phyloP scores from a whole-genome alignment of 2,329 filamentous ascomycete genomes.

The Arthrobotrys megalospora region DNA sequence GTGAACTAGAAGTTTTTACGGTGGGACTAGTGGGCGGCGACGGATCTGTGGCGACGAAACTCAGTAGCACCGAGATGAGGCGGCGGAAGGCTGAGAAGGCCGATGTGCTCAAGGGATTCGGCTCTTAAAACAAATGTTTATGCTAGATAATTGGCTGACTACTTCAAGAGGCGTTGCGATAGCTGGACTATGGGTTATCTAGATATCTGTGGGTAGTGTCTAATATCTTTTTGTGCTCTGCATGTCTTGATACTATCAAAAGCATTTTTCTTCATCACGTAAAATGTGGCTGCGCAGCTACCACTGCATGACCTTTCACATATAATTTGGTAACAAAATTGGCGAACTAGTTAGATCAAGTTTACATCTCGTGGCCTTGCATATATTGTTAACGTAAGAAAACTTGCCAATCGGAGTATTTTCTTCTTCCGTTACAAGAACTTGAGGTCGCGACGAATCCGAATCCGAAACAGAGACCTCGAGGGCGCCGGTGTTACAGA shows the following conservation, averaged over 20 bases:
- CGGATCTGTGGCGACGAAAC: slow-evolving; percentile 68
- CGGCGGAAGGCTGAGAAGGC: slow-evolving; percentile 49
- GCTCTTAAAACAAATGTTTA: slow-evolving; percentile 18
- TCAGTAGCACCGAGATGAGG: slow-evolving; percentile 65
- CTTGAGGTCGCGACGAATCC: neutral
- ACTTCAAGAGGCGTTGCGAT: neutral
- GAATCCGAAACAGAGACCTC: slow-evolving; percentile 3
- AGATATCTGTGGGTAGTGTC: neutral
- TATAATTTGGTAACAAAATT: neutral
- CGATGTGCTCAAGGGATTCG: slow-evolving; percentile 50
- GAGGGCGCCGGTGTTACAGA: slow-evolving; percentile 6
- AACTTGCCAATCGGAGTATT: slow-evolving; percentile 4
- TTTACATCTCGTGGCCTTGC: neutral
- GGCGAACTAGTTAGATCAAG: neutral
- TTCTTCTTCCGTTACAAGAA: neutral
- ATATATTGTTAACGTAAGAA: neutral
- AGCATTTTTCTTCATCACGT: neutral
- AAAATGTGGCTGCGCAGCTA: neutral
- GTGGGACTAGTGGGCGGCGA: slow-evolving; percentile 86
- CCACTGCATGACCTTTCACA: neutral
- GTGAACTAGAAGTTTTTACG: slow-evolving; percentile 82
- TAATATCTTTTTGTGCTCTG: slow-evolving; percentile 12
- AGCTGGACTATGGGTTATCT: neutral
- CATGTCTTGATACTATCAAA: slow-evolving; percentile 6
- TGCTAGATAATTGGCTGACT: no score